phyloP scores from a whole-genome alignment of 2,329 filamentous ascomycete genomes.

The Macrophomina pseudophaseolina region DNA sequence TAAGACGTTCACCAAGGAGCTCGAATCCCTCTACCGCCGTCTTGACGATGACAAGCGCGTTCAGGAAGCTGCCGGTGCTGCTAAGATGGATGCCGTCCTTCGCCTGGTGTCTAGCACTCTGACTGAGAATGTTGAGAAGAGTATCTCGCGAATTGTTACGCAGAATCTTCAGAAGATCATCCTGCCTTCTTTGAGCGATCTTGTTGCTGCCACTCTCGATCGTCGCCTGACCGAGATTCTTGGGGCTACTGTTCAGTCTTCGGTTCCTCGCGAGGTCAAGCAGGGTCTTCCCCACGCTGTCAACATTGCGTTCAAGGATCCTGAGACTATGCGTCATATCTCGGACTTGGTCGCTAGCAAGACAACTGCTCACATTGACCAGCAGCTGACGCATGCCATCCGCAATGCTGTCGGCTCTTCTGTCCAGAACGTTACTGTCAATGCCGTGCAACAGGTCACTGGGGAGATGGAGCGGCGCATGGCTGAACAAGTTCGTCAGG shows the following conservation, averaged over 20 bases:
- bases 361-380: constrained; percentile 71
- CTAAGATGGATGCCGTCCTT: constrained; percentile 73
- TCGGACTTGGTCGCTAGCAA: constrained; percentile 73
- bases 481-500: constrained; percentile 56
- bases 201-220: constrained; percentile 70
- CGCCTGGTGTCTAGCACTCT: constrained; percentile 71
- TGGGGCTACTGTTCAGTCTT: constrained; percentile 67
- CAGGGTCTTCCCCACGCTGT: constrained; percentile 71
- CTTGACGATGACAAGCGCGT: constrained; percentile 73
- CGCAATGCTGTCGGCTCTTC: constrained; percentile 67
- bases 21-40: constrained; percentile 62
- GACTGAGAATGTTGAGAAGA: constrained; percentile 74
- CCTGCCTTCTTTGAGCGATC: constrained; percentile 73
- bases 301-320: constrained; percentile 71
- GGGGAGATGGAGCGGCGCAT: constrained; percentile 70
- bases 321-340: constrained; percentile 73
- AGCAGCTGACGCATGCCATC: constrained; percentile 67
- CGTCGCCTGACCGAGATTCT: constrained; percentile 74
- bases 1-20: constrained; percentile 51
- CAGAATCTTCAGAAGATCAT: constrained; percentile 76
- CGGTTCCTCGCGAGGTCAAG: constrained; percentile 75
- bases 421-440: constrained; percentile 67
- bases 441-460: constrained; percentile 70
- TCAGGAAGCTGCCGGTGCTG: constrained; percentile 65
- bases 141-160: constrained; percentile 76